Evolutionary conservation across 352 stramenopile species (phyloP), one percentile per base, ranked within the genome.

Genomic region (Phytophthora brassicae): DNA sequence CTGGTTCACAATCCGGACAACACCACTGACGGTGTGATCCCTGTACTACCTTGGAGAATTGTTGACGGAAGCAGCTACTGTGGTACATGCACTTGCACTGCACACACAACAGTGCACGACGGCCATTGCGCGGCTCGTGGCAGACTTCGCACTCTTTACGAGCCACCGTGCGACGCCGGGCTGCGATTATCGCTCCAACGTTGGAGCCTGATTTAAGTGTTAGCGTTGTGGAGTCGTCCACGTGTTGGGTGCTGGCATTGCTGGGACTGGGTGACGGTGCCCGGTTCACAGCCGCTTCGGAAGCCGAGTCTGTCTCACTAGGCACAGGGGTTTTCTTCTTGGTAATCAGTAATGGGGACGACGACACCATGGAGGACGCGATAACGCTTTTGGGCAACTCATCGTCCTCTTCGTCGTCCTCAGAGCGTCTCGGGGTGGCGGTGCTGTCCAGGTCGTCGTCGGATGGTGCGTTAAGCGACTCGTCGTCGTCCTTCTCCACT

Each of bases 71-170:
- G 75, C 86, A 95, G 55, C 81, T 93, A 29, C 75, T 76, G 72
- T 95, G 86, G 45, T 90, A 95, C 79, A 92, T 92, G 55, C 75
- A 77, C 70, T 92, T 90, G 69, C 86, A 95, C 54, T 75, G 77
- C 28, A 75, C 66, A 51, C 86, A 95, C 33, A 95, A 66, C 64
- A 95, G 72, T 22, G 84, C 86, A n/a, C 82, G 82, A 12, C 84
- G 76, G 31, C 81, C 84, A 55, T 91, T 90, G 28, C 84, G 81
- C 29, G 76, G 80, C 57, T 93, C 81, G 41, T 86, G 74, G 45
- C 84, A 93, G 45, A 85, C 77, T 38, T 90, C 72, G 41, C 84
- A 91, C 65, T 91, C 81, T 59, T 91, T 90, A 14, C 73, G 70
- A 14, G 72, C 78, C 20, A 77, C 78, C 6, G 79, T 93, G 59